Conservation (phyloP, 352 stramenopile species). For the Phytopythium montanum region DNA sequence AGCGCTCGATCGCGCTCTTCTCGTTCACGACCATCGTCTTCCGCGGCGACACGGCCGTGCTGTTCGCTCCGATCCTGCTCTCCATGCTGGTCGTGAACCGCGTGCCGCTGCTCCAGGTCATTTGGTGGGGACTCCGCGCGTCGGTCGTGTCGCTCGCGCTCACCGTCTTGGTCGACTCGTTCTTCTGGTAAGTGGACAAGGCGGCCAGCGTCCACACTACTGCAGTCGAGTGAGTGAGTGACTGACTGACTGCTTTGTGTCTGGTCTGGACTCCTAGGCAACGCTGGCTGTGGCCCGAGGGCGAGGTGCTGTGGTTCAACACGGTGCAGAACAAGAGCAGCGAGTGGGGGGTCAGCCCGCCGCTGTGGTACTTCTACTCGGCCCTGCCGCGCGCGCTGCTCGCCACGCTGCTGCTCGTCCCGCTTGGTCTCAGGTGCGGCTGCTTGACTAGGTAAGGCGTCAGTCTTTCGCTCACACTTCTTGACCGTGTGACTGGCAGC, state of each 20-base stretch:
- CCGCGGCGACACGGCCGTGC: constrained; percentile 95
- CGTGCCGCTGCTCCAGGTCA: constrained; percentile 71
- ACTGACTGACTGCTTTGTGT: background rate
- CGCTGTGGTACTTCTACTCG: constrained; percentile 95
- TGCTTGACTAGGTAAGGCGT: background rate
- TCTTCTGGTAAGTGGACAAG: constrained; percentile 86
- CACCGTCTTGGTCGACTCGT: constrained; percentile 91
- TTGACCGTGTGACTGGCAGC: constrained; percentile 18
- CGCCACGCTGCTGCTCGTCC: constrained; percentile 76
- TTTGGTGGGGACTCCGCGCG: constrained; percentile 79
- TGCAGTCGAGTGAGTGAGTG: no score
- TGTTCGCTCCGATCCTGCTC: constrained; percentile 93
- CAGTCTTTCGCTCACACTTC: background rate
- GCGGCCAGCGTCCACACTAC: no score
- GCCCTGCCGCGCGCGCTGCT: constrained; percentile 91
- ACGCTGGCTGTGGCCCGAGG: constrained; percentile 96
- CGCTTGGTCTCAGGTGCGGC: constrained; percentile 68
- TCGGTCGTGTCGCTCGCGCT: constrained; percentile 66
- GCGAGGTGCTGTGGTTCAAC: constrained; percentile 96
- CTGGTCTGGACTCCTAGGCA: constrained; percentile 17
- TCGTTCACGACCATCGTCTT: constrained; percentile 94
- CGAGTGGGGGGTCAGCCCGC: constrained; percentile 96
- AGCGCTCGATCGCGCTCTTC: constrained; percentile 73
- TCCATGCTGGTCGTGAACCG: constrained; percentile 78
- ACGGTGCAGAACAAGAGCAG: constrained; percentile 96